Conservation (phyloP, 371 early-diverging fungal genomes). For the Phascolomyces articulosus region DNA sequence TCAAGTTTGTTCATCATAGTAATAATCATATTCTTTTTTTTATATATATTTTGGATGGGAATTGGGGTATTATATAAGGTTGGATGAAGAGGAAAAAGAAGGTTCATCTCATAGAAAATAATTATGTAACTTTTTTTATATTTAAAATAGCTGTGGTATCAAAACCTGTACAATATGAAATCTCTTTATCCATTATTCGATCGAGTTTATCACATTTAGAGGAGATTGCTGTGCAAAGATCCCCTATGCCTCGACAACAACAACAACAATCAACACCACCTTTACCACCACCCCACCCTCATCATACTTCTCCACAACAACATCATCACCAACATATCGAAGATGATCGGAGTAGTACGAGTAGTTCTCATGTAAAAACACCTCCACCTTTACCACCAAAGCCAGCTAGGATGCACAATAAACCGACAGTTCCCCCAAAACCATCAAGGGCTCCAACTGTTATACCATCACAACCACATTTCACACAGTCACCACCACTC, state of each 20-base stretch:
- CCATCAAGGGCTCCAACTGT: conserved; percentile 20
- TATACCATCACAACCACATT: neutral
- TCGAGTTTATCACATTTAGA: conserved; percentile 40
- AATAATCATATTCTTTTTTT: too few species aligned
- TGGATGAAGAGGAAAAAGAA: neutral
- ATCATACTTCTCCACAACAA: conserved; percentile 14
- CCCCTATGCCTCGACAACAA: conserved; percentile 9
- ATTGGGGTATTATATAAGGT: neutral
- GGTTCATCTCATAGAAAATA: neutral
- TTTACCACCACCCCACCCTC: neutral
- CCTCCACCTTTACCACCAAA: conserved; percentile 48
- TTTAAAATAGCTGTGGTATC: conserved; percentile 32
- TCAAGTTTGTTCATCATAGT: conserved; percentile 52
- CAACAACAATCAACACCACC: conserved; percentile 3
- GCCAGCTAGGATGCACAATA: conserved; percentile 29
- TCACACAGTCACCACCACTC: too few species aligned
- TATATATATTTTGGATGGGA: neutral
- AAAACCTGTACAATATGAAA: conserved; percentile 32
- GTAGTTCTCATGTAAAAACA: conserved; percentile 7
- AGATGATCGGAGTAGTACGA: conserved; percentile 6
- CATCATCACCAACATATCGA: neutral
- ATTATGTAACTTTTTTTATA: neutral
- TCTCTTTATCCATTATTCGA: conserved; percentile 30
- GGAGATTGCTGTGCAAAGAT: conserved; percentile 31
- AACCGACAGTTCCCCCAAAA: conserved; percentile 43